A percentile compares a stretch with the other conserved stretches of the same genome.
These are phyloP conservation scores for Chaetoscypha palmicola DNA, from an alignment of 2,329 filamentous ascomycete genomes.

Conservation along the genomic window DNA sequence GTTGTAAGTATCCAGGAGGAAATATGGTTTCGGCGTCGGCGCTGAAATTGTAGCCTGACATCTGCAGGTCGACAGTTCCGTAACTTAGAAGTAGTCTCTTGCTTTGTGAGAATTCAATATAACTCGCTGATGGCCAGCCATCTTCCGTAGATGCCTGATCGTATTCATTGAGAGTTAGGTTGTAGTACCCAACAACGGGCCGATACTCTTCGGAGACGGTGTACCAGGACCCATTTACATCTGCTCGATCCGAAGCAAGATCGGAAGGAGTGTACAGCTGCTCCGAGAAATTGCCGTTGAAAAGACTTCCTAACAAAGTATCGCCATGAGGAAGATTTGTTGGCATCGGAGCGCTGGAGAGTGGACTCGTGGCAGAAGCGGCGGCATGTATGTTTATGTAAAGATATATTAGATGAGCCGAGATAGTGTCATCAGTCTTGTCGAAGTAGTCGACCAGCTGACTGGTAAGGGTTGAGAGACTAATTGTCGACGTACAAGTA, in stretches of 20 bases:
- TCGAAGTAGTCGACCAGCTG: conserved; percentile 47
- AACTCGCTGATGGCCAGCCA: conserved; percentile 58
- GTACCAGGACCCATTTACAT: conserved; percentile 55
- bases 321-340: conserved; percentile 37
- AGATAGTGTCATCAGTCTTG: conserved; percentile 46
- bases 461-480: conserved; percentile 42
- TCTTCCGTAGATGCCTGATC: conserved; percentile 41
- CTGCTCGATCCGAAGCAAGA: conserved; percentile 43
- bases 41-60: conserved; percentile 47
- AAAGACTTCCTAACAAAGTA: conserved; percentile 39
- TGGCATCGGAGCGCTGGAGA: conserved; percentile 35
- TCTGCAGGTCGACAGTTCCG: conserved; percentile 50
- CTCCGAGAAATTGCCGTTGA: conserved; percentile 41
- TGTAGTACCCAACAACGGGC: conserved; percentile 47
- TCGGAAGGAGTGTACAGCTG: conserved; percentile 48
- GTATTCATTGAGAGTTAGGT: conserved; percentile 24
- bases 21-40: conserved; percentile 48
- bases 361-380: conserved; percentile 35
- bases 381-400: conserved; percentile 55
- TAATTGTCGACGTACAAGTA: conserved; percentile 47
- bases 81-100: conserved; percentile 49
- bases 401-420: conserved; percentile 46
- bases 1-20: conserved; percentile 36
- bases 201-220: conserved; percentile 34
- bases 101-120: conserved; percentile 46